Conservation (phyloP, 2,329 filamentous ascomycete genomes). For the Fusarium metavorans region DNA sequence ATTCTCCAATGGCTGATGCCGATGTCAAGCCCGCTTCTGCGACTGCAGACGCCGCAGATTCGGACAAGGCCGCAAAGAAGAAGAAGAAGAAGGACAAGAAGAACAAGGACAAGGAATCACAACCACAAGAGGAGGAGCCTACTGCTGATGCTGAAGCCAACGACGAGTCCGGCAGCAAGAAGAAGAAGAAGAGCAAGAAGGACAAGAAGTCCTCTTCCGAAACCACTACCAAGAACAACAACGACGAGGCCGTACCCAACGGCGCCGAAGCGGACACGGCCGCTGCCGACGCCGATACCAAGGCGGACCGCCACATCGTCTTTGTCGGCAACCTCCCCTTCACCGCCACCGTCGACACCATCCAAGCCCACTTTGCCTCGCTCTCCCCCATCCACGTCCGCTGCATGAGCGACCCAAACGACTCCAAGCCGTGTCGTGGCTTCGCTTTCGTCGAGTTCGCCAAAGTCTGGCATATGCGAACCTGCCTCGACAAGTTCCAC, state of each 20-base stretch:
- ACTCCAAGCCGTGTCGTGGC: constrained; percentile 74
- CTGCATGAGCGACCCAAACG: constrained; percentile 75
- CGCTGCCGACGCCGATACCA: constrained; percentile 27
- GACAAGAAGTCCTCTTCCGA: constrained; percentile 41
- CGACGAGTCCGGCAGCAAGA: constrained; percentile 49
- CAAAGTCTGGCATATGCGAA: constrained; percentile 89
- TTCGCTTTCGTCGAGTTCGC: constrained; percentile 92
- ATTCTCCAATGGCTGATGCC: constrained; percentile 42
- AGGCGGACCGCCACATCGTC: constrained; percentile 49
- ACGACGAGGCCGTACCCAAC: constrained; percentile 8
- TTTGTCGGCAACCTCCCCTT: constrained; percentile 84
- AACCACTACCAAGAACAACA: constrained; percentile 22
- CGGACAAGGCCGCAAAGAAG: constrained; percentile 42
- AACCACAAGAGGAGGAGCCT: constrained; percentile 27
- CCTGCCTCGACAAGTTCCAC: constrained; percentile 90
- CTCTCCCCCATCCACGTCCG: constrained; percentile 67
- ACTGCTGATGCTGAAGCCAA: constrained; percentile 40
- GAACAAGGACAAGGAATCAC: constrained; percentile 44
- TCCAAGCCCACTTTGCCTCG: constrained; percentile 82
- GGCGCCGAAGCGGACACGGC: constrained; percentile 26
- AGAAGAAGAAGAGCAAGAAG: constrained; percentile 48
- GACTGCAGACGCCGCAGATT: constrained; percentile 33
- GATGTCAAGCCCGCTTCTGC: constrained; percentile 34
- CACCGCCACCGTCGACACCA: constrained; percentile 76
- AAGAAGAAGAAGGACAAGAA: constrained; percentile 44